Evolutionary conservation across 805 yeast species (phyloP).

Genomic region (Metschnikowia kofuensis): DNA sequence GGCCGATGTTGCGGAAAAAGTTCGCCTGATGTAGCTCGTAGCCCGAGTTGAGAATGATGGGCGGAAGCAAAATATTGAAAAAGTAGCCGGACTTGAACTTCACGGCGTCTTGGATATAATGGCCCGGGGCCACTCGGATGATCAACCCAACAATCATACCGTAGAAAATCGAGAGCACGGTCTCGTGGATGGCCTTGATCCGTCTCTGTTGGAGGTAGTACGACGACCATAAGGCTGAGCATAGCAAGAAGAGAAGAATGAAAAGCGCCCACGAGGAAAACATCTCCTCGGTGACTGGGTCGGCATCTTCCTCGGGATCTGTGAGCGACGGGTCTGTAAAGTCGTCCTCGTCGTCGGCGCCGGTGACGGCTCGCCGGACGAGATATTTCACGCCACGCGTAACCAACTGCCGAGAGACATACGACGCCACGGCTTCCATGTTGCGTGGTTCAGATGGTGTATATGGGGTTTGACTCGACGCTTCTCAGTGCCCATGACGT

Average conservation of each 20-base stretch:
- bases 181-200: conserved; percentile 95
- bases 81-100: conserved; percentile 93
- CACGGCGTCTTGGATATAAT: conserved; percentile 94
- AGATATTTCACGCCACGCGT: conserved; percentile 14
- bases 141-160: conserved; percentile 95
- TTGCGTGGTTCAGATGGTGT: not conserved
- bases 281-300: conserved; percentile 91
- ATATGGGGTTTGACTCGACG: not conserved
- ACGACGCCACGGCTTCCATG: conserved; percentile 11
- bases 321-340: conserved; percentile 42
- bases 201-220: conserved; percentile 87
- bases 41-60: conserved; percentile 93
- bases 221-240: conserved; percentile 92
- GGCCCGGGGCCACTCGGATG: conserved; percentile 91
- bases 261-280: conserved; percentile 97
- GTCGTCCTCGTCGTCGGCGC: conserved; percentile 21
- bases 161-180: conserved; percentile 90
- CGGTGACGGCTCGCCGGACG: conserved; percentile 32
- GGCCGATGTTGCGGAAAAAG: conserved; percentile 87
- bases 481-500: not conserved
- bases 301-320: conserved; percentile 59
- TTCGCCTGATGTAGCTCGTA: conserved; percentile 95
- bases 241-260: conserved; percentile 73
- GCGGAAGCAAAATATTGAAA: conserved; percentile 91
- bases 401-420: conserved; percentile 7